Percentiles rank a stretch among this genome's conserved stretches.
Evolutionary conservation across 257 asterid species (phyloP).

Genomic region (Solanum piurae): DNA sequence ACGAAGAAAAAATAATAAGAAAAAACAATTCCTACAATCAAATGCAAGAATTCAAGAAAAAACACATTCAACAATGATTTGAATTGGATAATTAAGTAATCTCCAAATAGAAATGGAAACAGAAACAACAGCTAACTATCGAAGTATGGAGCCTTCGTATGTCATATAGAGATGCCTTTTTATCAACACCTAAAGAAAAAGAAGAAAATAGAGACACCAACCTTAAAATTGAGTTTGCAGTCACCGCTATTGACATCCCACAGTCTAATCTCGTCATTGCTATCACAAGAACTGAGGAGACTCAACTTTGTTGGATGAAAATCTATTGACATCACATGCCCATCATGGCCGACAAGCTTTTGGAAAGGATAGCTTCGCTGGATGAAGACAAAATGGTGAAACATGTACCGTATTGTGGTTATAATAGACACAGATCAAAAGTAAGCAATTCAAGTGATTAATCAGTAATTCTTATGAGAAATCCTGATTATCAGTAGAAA

Average conservation of each 20-base stretch:
- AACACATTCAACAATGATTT: background rate
- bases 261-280: conserved; percentile 20
- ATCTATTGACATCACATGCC: conserved; percentile 30
- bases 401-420: background rate
- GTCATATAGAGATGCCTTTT: background rate
- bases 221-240: conserved; percentile 21
- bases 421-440: background rate
- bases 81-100: background rate
- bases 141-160: background rate
- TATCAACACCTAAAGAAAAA: background rate
- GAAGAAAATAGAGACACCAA: conserved; percentile 2
- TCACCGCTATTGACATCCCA: conserved; percentile 24
- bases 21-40: background rate
- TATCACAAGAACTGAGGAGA: conserved; percentile 34
- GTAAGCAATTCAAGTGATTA: background rate
- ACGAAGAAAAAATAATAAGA: background rate
- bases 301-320: conserved; percentile 26
- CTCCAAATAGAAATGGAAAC: background rate
- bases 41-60: background rate
- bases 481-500: background rate
- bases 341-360: conserved; percentile 30
- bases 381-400: background rate
- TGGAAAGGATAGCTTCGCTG: conserved; percentile 4
- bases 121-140: background rate
- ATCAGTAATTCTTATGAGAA: background rate